phyloP scores from a whole-genome alignment of 306 rosid genomes.

The Alnus rubra region DNA sequence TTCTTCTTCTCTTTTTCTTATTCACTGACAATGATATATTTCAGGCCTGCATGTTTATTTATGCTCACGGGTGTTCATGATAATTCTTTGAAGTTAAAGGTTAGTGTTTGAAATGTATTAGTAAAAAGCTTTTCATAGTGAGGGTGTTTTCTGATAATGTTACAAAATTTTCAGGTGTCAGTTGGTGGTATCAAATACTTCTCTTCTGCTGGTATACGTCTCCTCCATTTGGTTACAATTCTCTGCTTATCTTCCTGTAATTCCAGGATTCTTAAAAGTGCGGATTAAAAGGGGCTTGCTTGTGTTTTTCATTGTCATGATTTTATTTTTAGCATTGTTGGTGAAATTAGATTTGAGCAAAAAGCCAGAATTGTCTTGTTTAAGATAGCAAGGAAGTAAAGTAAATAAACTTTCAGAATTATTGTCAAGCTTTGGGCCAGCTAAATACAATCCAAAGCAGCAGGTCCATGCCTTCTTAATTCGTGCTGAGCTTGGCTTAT shows the following conservation, averaged over 20 bases:
- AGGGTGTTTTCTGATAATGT: constrained; percentile 36
- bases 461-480: too few species aligned
- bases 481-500: too few species aligned
- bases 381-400: not conserved
- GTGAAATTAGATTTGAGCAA: constrained; percentile 12
- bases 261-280: constrained; percentile 17
- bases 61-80: constrained; percentile 47
- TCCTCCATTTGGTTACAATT: constrained; percentile 18
- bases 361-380: not conserved
- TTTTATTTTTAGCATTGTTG: constrained; percentile 10
- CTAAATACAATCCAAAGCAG: too few species aligned
- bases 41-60: constrained; percentile 61
- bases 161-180: constrained; percentile 47
- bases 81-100: constrained; percentile 56
- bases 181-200: constrained; percentile 60
- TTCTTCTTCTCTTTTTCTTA: constrained; percentile 21
- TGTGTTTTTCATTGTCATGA: constrained; percentile 17
- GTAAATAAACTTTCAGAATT: not conserved
- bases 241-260: not conserved
- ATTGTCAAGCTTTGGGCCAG: not conserved
- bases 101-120: constrained; percentile 44
- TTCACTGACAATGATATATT: constrained; percentile 42
- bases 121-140: constrained; percentile 15
- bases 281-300: constrained; percentile 15
- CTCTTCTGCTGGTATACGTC: constrained; percentile 73